phyloP scores from a whole-genome alignment of 805 yeast genomes.

The Myxozyma monticola region DNA sequence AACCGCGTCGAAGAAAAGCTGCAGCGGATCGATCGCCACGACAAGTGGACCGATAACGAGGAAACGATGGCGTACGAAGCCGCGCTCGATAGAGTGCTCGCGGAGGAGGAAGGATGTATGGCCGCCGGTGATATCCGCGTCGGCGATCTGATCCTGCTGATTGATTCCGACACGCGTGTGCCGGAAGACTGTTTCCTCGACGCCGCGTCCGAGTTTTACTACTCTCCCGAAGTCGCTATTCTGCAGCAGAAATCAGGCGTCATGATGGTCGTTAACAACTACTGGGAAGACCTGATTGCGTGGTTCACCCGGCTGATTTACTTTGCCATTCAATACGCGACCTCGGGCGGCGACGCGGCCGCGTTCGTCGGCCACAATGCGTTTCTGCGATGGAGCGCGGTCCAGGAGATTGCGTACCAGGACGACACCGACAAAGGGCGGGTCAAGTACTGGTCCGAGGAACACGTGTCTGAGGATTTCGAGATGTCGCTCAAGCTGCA shows the following conservation, averaged over 20 bases:
- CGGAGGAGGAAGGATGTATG: slow-evolving; percentile 14
- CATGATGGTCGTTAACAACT: slow-evolving; percentile 23
- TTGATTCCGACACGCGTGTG: slow-evolving; percentile 28
- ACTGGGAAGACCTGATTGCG: slow-evolving; percentile 26
- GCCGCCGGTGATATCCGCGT: slow-evolving; percentile 27
- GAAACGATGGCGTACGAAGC: slow-evolving; percentile 16
- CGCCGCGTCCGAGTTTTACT: slow-evolving; percentile 25
- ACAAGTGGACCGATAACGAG: slow-evolving; percentile 21
- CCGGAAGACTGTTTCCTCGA: slow-evolving; percentile 27
- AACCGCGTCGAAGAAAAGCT: slow-evolving; percentile 21
- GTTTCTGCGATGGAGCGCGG: slow-evolving; percentile 25
- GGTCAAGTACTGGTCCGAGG: slow-evolving; percentile 25
- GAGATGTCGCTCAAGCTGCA: slow-evolving; percentile 26
- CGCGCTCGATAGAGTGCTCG: slow-evolving; percentile 13
- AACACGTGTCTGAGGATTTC: slow-evolving; percentile 27
- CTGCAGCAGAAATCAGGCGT: slow-evolving; percentile 24
- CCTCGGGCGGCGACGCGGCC: slow-evolving; percentile 26
- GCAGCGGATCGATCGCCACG: slow-evolving; percentile 14
- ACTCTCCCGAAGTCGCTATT: slow-evolving; percentile 25
- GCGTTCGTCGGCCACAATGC: slow-evolving; percentile 30
- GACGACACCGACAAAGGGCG: slow-evolving; percentile 19
- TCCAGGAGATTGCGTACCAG: slow-evolving; percentile 23
- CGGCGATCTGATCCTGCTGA: slow-evolving; percentile 22
- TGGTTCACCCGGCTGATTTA: slow-evolving; percentile 28
- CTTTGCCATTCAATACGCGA: slow-evolving; percentile 24